phyloP scores from a whole-genome alignment of 805 yeast species.

The Cyberlindnera japonica region DNA sequence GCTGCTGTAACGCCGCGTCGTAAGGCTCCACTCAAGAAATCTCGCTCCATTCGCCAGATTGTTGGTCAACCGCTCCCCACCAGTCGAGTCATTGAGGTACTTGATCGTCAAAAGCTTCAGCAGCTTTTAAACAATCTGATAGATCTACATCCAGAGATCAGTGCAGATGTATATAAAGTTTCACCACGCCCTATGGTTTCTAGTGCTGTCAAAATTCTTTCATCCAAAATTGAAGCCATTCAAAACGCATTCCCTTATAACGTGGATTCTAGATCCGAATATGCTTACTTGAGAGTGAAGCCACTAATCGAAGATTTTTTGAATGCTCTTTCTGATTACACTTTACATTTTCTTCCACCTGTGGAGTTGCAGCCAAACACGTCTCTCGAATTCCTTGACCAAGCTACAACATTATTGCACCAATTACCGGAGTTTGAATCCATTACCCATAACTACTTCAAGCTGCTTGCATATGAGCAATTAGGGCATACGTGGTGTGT shows the following conservation, averaged over 20 bases:
- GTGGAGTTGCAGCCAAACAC: conserved; percentile 47
- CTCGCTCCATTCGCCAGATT: conserved; percentile 25
- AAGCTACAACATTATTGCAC: conserved; percentile 55
- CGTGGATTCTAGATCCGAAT: conserved; percentile 69
- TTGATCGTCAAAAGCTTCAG: conserved; percentile 56
- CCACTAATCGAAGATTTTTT: conserved; percentile 65
- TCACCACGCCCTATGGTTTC: conserved; percentile 58
- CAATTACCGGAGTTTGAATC: conserved; percentile 64
- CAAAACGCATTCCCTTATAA: conserved; percentile 62
- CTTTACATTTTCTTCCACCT: conserved; percentile 69
- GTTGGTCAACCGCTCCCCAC: conserved; percentile 61
- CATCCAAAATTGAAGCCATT: conserved; percentile 38
- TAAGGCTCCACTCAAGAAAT: conserved; percentile 1
- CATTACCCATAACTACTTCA: conserved; percentile 37
- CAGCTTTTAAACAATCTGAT: conserved; percentile 50
- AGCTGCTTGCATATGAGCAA: conserved; percentile 55
- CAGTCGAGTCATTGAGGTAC: conserved; percentile 60
- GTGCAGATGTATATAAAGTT: conserved; percentile 43
- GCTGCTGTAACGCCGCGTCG: conserved; percentile 8
- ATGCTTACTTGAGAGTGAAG: conserved; percentile 71
- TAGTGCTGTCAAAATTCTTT: conserved; percentile 49
- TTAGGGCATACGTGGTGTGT: conserved; percentile 55
- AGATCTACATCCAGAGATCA: conserved; percentile 58
- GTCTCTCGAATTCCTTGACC: conserved; percentile 59
- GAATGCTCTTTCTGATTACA: conserved; percentile 67